These are phyloP conservation scores for Fusarium sp. DNA, from an alignment of 2,329 filamentous ascomycete genomes.

Conservation along the genomic window DNA sequence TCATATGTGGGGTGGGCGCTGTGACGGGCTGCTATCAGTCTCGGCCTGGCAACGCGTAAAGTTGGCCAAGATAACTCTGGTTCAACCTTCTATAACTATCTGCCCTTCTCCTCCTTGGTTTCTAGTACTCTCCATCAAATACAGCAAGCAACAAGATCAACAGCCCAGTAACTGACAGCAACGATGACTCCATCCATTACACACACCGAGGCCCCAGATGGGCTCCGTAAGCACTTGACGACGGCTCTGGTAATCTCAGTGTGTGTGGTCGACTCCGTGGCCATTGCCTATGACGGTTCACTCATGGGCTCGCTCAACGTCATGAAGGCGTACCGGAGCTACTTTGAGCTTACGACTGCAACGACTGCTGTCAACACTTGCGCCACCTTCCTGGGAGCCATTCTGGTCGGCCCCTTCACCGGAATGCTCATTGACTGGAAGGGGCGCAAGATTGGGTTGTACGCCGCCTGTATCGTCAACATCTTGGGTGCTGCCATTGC, in stretches of 20 bases:
- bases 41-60: neutral
- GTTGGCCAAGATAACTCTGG: neutral
- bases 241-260: neutral
- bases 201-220: neutral
- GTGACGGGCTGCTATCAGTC: neutral
- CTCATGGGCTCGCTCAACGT: neutral
- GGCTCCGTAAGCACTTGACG: neutral
- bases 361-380: neutral
- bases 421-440: neutral
- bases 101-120: neutral
- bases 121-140: neutral
- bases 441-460: neutral
- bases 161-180: neutral
- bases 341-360: neutral
- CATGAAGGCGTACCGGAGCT: neutral
- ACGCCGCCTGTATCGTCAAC: neutral
- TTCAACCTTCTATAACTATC: neutral
- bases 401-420: neutral
- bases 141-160: neutral
- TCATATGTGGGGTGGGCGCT: neutral
- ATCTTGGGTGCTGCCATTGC: neutral
- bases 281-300: neutral
- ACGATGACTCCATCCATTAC: neutral
- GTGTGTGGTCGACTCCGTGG: neutral
- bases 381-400: neutral